Evolutionary conservation across 345 rosid species (phyloP).

Genomic region (Pistacia atlantica): DNA sequence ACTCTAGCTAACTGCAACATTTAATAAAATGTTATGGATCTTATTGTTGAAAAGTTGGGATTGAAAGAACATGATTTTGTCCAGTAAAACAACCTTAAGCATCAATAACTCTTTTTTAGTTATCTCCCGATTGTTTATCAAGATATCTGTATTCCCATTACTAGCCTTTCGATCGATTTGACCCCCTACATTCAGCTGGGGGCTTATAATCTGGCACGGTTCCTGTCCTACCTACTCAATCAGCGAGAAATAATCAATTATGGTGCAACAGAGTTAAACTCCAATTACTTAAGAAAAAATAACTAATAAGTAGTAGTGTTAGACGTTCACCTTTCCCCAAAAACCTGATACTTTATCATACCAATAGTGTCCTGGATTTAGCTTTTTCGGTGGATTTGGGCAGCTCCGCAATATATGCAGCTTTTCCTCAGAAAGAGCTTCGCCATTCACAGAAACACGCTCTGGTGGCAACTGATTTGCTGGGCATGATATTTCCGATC

Average conservation of each 20-base stretch:
- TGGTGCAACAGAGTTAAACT: conserved; percentile 5
- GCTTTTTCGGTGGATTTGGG: conserved; percentile 65
- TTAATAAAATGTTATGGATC: conserved; percentile 18
- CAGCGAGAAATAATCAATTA: conserved; percentile 16
- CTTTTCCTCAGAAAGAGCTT: conserved; percentile 50
- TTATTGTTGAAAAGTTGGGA: not conserved
- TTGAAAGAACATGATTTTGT: conserved; percentile 14
- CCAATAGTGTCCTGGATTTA: conserved; percentile 84
- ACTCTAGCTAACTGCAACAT: conserved; percentile 57
- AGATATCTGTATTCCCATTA: conserved; percentile 69
- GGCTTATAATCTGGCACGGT: conserved; percentile 78
- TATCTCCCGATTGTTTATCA: conserved; percentile 66
- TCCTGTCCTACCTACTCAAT: conserved; percentile 68
- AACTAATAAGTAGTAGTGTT: conserved; percentile 2
- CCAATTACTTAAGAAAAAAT: not conserved
- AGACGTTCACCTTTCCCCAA: conserved; percentile 85
- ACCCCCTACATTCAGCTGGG: conserved; percentile 56
- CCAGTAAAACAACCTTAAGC: conserved; percentile 62
- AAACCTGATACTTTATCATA: conserved; percentile 80
- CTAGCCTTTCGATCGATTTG: conserved; percentile 47
- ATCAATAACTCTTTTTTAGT: conserved; percentile 58
- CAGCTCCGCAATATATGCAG: conserved; percentile 59
- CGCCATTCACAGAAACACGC: conserved; percentile 56
- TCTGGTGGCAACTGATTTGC: conserved; percentile 76
- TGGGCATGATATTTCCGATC: conserved; percentile 53